Evolutionary conservation across 1,284 basidiomycete genomes (phyloP).

Genomic region (Rhodotorula sp.): DNA sequence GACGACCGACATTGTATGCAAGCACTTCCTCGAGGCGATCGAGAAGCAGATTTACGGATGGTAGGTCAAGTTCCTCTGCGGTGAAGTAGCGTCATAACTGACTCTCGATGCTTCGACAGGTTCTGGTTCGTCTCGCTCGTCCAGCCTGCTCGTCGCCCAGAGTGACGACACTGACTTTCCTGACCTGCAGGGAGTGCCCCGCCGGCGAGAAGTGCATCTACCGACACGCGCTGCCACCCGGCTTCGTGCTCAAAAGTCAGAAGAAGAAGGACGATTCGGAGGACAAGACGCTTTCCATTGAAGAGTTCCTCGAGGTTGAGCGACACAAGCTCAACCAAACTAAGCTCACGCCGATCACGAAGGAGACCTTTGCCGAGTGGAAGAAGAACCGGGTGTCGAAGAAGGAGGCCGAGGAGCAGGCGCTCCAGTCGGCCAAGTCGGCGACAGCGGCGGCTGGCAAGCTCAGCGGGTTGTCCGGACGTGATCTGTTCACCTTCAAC

Average conservation of each 20-base stretch:
- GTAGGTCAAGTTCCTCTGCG: conserved; percentile 51
- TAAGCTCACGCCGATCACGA: conserved; percentile 93
- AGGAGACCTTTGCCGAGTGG: conserved; percentile 89
- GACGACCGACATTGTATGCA: conserved; percentile 65
- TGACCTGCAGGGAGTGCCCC: conserved; percentile 61
- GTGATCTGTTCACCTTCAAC: conserved; percentile 78
- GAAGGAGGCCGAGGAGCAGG: conserved; percentile 84
- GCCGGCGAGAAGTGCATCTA: conserved; percentile 56
- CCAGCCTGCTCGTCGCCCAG: not conserved
- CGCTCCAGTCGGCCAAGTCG: conserved; percentile 78
- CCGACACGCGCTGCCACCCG: conserved; percentile 89
- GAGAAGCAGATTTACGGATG: conserved; percentile 76
- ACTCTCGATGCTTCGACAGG: not conserved
- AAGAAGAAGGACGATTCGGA: conserved; percentile 54
- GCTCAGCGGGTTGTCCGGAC: conserved; percentile 87
- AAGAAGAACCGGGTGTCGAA: conserved; percentile 90
- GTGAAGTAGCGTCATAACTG: conserved; percentile 46
- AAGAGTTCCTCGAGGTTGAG: conserved; percentile 98
- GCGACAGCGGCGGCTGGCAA: conserved; percentile 83
- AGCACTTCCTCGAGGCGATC: conserved; percentile 89
- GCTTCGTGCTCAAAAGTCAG: conserved; percentile 61
- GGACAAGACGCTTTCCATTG: conserved; percentile 85
- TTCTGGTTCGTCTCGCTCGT: conserved; percentile 1
- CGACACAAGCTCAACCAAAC: conserved; percentile 83
- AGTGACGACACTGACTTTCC: not conserved